These are phyloP conservation scores for Coniochaeta sp. DNA, from an alignment of 2,329 filamentous ascomycete genomes.

Conservation along the genomic window DNA sequence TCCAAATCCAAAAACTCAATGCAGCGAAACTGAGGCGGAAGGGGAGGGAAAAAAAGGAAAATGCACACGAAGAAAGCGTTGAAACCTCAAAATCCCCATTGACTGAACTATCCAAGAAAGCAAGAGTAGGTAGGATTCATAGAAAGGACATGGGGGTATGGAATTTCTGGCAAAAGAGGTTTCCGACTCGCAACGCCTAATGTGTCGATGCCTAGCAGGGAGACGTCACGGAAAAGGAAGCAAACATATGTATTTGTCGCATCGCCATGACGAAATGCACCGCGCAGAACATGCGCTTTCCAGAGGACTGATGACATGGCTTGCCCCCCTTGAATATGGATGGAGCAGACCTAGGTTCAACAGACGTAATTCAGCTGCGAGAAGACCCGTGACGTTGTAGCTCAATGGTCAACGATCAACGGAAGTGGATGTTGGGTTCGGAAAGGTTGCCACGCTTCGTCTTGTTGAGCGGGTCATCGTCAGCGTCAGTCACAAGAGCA, in stretches of 20 bases:
- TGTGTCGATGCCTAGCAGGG: background rate
- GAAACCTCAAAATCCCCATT: background rate
- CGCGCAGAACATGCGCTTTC: background rate
- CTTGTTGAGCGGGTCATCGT: constrained; percentile 49
- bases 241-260: background rate
- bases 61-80: background rate
- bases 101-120: background rate
- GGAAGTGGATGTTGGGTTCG: constrained; percentile 23
- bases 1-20: background rate
- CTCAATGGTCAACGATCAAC: background rate
- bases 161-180: background rate
- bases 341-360: background rate
- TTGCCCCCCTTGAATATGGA: background rate
- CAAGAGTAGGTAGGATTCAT: background rate
- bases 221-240: background rate
- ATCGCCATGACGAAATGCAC: background rate
- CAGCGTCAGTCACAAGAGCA: constrained; percentile 45
- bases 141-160: background rate
- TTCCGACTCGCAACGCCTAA: background rate
- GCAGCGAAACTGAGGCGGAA: background rate
- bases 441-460: constrained; percentile 39
- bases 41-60: background rate
- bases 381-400: background rate
- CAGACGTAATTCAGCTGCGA: background rate
- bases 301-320: background rate